These are phyloP conservation scores for Microdochium paspali DNA, from an alignment of 2,329 filamentous ascomycete species.

Conservation along the genomic window DNA sequence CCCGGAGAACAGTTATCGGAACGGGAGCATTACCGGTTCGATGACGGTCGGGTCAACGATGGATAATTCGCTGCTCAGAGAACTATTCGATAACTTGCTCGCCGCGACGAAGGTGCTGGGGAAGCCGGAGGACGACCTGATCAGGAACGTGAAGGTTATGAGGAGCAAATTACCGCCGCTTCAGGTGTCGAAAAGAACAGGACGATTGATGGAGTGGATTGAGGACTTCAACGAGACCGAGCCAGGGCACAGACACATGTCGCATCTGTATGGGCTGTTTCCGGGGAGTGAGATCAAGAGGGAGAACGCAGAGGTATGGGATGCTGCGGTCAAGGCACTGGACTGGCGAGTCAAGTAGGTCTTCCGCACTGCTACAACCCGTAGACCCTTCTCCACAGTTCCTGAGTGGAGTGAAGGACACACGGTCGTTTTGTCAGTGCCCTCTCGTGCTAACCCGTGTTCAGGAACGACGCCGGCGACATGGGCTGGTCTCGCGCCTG, in stretches of 20 bases:
- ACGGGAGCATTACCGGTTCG: constrained; percentile 3
- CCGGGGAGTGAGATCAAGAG: constrained; percentile 28
- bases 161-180: constrained; percentile 10
- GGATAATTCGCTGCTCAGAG: constrained; percentile 25
- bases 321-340: not conserved
- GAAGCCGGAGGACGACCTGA: constrained; percentile 1
- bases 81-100: constrained; percentile 21
- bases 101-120: constrained; percentile 5
- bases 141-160: constrained; percentile 5
- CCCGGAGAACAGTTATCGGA: constrained; percentile 20
- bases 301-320: constrained; percentile 17
- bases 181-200: constrained; percentile 3
- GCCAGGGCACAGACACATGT: constrained; percentile 33
- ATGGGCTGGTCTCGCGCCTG: constrained; percentile 39
- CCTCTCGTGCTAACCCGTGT: not conserved
- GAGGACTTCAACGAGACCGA: constrained; percentile 17
- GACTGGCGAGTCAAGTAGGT: not conserved
- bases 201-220: constrained; percentile 3
- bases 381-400: too few relatives aligned
- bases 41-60: constrained; percentile 23
- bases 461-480: constrained; percentile 27
- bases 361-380: too few relatives aligned
- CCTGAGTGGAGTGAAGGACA: too few relatives aligned
- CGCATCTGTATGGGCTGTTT: constrained; percentile 32
- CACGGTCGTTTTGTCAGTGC: too few relatives aligned